A percentile compares a stretch with the other conserved stretches of the same genome.
Evolutionary conservation across 2,329 filamentous ascomycete species (phyloP).

Genomic region (Elsinoe australis): DNA sequence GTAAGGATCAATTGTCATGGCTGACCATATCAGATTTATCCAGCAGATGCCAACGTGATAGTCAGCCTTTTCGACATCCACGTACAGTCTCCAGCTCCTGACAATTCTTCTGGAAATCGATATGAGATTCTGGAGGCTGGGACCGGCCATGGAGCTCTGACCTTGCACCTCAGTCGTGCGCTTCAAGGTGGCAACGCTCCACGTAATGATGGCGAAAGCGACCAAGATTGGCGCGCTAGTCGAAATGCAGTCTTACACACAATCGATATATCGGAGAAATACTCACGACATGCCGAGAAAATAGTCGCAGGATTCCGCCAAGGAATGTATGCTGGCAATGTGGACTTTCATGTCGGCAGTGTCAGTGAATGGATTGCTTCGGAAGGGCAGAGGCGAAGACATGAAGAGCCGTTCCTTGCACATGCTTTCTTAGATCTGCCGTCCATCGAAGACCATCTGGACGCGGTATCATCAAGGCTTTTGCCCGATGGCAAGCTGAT

Average conservation of each 20-base stretch:
- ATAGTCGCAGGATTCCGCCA: slow-evolving; percentile 60
- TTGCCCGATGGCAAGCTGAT: slow-evolving; percentile 57
- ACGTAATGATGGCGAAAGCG: slow-evolving; percentile 38
- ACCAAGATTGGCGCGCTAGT: slow-evolving; percentile 33
- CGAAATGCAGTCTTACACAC: slow-evolving; percentile 68
- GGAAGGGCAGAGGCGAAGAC: slow-evolving; percentile 39
- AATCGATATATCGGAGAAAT: slow-evolving; percentile 56
- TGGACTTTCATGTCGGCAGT: slow-evolving; percentile 66
- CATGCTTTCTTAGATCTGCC: slow-evolving; percentile 70
- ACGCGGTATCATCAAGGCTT: slow-evolving; percentile 49
- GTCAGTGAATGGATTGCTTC: slow-evolving; percentile 55
- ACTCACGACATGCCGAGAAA: slow-evolving; percentile 57
- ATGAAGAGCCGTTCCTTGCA: slow-evolving; percentile 54
- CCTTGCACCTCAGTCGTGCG: slow-evolving; percentile 65
- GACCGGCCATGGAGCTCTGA: slow-evolving; percentile 75
- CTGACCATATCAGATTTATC: slow-evolving; percentile 53
- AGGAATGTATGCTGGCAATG: slow-evolving; percentile 60
- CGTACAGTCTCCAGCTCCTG: slow-evolving; percentile 35
- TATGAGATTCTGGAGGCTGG: slow-evolving; percentile 77
- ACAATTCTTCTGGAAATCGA: slow-evolving; percentile 31
- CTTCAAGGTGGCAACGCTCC: slow-evolving; percentile 64
- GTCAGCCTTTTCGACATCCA: slow-evolving; percentile 71
- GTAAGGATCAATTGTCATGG: too few relatives aligned
- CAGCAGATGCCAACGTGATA: slow-evolving; percentile 66
- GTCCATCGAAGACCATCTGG: slow-evolving; percentile 47